Evolutionary conservation across 352 stramenopile species (phyloP).

Genomic region (Vaucheria bursata): DNA sequence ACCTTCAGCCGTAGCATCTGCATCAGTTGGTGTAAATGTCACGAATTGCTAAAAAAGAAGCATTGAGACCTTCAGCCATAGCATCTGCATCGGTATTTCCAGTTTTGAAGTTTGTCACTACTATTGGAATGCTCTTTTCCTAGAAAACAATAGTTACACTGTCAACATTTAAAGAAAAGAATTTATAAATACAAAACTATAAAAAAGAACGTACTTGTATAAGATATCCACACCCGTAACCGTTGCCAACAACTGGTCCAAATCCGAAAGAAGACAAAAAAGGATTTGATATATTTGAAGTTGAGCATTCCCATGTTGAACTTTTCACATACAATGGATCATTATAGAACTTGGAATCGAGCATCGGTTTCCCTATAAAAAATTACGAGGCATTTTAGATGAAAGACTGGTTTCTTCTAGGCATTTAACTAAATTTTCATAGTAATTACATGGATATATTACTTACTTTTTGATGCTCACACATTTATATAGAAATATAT

Average conservation of each 20-base stretch:
- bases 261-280: slow-evolving; percentile 78
- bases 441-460: too few species aligned
- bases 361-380: slow-evolving; percentile 29
- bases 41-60: slow-evolving; percentile 20
- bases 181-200: background rate
- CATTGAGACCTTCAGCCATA: slow-evolving; percentile 27
- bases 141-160: background rate
- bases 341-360: slow-evolving; percentile 65
- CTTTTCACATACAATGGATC: slow-evolving; percentile 64
- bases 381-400: too few species aligned
- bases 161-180: background rate
- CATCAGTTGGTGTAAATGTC: background rate
- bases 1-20: background rate
- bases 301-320: slow-evolving; percentile 75
- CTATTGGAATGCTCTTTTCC: slow-evolving; percentile 16
- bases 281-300: slow-evolving; percentile 75
- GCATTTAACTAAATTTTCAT: too few species aligned
- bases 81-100: slow-evolving; percentile 21
- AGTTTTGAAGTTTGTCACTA: slow-evolving; percentile 26
- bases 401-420: too few species aligned
- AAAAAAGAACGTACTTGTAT: slow-evolving; percentile 51
- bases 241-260: slow-evolving; percentile 68
- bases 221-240: slow-evolving; percentile 78
- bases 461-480: too few species aligned
- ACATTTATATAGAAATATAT: too few species aligned